phyloP scores from a whole-genome alignment of 495 filamentous ascomycete species.

The Talaromyces thailandensis region DNA sequence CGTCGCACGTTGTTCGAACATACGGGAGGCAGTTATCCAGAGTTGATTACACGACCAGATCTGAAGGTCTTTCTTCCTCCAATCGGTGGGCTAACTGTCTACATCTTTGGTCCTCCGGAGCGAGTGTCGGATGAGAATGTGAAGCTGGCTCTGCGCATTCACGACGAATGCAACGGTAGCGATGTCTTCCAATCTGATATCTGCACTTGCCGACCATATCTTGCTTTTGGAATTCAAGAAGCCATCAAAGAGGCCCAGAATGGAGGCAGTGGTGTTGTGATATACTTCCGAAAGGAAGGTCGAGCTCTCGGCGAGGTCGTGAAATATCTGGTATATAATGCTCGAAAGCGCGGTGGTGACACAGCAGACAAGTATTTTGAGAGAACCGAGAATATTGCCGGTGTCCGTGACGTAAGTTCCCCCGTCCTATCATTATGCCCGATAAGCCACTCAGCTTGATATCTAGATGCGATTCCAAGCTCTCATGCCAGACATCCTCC shows the following conservation, averaged over 20 bases:
- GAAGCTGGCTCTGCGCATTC: slow-evolving; percentile 78
- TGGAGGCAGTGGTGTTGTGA: slow-evolving; percentile 90
- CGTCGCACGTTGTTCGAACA: slow-evolving; percentile 88
- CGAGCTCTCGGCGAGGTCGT: slow-evolving; percentile 94
- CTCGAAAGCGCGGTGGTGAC: slow-evolving; percentile 70
- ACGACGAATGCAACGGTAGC: slow-evolving; percentile 96
- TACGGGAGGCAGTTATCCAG: slow-evolving; percentile 86
- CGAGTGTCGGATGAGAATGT: slow-evolving; percentile 86
- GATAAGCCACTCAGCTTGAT: background rate
- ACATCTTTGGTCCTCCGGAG: slow-evolving; percentile 91
- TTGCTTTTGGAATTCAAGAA: slow-evolving; percentile 94
- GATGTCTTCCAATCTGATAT: slow-evolving; percentile 99
- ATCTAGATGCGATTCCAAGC: slow-evolving; percentile 92
- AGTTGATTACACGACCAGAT: slow-evolving; percentile 84
- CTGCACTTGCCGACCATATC: slow-evolving; percentile 93
- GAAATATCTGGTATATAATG: slow-evolving; percentile 96
- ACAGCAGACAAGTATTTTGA: slow-evolving; percentile 96
- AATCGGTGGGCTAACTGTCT: slow-evolving; percentile 93
- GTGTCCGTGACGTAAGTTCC: slow-evolving; percentile 58
- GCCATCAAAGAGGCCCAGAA: slow-evolving; percentile 94
- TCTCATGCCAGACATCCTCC: slow-evolving; percentile 97
- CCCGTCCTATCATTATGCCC: background rate
- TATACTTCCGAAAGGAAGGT: slow-evolving; percentile 98
- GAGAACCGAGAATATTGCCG: slow-evolving; percentile 92
- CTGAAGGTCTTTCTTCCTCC: slow-evolving; percentile 95